A percentile compares a stretch with the other conserved stretches of the same genome.
phyloP scores from a whole-genome alignment of 2,329 filamentous ascomycete species.

The Fusarium sterilihyphosum region DNA sequence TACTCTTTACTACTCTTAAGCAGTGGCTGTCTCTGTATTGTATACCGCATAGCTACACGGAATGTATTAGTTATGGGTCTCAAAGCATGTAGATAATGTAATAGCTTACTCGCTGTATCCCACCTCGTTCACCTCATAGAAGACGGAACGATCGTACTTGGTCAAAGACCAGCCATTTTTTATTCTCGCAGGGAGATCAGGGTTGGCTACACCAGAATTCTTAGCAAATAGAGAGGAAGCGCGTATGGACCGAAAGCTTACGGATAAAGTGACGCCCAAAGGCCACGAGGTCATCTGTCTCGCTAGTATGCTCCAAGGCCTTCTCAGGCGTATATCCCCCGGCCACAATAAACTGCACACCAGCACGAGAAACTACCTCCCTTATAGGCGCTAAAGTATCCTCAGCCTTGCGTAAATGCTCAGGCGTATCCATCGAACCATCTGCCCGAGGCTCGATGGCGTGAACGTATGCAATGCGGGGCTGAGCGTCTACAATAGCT shows the following conservation, averaged over 20 bases:
- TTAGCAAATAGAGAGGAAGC: accelerated
- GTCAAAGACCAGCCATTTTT: conserved; percentile 27
- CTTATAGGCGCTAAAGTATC: conserved; percentile 48
- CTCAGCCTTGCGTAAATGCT: conserved; percentile 42
- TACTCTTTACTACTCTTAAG: too few species aligned
- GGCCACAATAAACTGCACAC: conserved; percentile 44
- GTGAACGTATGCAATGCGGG: conserved; percentile 71
- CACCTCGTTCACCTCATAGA: conserved; percentile 19
- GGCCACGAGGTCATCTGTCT: conserved; percentile 46
- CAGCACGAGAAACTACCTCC: conserved; percentile 42
- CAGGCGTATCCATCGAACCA: conserved; percentile 50
- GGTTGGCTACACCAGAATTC: conserved; percentile 7
- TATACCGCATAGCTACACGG: conserved; percentile 9
- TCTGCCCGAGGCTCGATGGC: conserved; percentile 66
- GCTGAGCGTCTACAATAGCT: conserved; percentile 60
- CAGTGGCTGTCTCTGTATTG: neutral
- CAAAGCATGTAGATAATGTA: accelerated
- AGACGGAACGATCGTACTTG: conserved; percentile 28
- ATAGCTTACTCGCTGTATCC: conserved; percentile 31
- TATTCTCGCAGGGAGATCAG: conserved; percentile 29
- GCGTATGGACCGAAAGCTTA: neutral
- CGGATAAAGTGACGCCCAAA: conserved; percentile 47
- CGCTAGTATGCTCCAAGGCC: conserved; percentile 43
- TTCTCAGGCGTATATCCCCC: conserved; percentile 46
- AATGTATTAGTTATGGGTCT: accelerated